A percentile compares a stretch with the other conserved stretches of the same genome.
Conservation (phyloP, 805 yeast species). For the Saturnispora saitoi region DNA sequence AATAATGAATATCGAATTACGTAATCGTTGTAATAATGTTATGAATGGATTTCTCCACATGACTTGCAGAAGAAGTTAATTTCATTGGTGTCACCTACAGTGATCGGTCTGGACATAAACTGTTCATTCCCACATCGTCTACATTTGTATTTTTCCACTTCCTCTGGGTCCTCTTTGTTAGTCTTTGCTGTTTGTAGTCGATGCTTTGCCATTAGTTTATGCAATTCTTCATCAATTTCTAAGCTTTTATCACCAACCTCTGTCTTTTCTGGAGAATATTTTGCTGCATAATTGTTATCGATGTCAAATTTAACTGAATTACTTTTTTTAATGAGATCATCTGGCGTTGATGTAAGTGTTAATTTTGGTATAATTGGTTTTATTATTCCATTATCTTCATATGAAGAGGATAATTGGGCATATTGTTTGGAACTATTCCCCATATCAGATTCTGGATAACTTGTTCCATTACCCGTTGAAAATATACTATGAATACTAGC, state of each 20-base stretch:
- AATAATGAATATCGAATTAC: neutral
- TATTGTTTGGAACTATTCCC: neutral
- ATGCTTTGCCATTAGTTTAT: slow-evolving; percentile 1
- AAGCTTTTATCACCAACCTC: neutral
- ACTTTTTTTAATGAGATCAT: neutral
- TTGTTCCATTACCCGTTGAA: neutral
- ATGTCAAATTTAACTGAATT: neutral
- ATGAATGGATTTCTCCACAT: slow-evolving; percentile 18
- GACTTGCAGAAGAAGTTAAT: slow-evolving; percentile 23
- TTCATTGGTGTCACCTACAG: slow-evolving; percentile 11
- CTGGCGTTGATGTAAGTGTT: neutral
- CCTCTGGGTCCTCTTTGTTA: neutral
- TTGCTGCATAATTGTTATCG: neutral
- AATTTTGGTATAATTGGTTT: neutral
- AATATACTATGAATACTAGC: neutral
- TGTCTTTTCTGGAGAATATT: neutral
- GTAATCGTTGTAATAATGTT: neutral
- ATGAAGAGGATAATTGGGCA: neutral
- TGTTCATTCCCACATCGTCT: slow-evolving; percentile 17
- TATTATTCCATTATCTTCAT: neutral
- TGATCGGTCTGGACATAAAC: slow-evolving; percentile 21
- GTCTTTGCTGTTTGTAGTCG: neutral
- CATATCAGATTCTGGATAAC: neutral
- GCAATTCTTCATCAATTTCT: slow-evolving; percentile 7
- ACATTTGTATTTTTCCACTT: slow-evolving; percentile 11